Conservation (phyloP, 192 early-diverging fungal genomes). For the Pilobolus umbonatus region DNA sequence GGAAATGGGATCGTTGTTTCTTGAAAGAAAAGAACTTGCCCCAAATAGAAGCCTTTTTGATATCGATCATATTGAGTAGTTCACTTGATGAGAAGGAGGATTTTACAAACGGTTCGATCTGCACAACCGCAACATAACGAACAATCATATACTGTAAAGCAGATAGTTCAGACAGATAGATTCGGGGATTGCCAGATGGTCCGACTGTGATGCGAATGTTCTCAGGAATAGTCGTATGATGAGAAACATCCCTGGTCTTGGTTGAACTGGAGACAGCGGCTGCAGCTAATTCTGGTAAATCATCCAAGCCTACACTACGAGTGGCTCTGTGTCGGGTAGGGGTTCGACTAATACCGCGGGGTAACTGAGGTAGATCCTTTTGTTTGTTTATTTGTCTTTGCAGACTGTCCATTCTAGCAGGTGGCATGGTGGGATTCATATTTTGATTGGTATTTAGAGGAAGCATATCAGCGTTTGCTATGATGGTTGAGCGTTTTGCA, state of each 20-base stretch:
- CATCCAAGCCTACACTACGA: slow-evolving; percentile 13
- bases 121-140: slow-evolving; percentile 75
- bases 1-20: slow-evolving; percentile 30
- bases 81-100: slow-evolving; percentile 66
- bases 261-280: background rate
- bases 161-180: slow-evolving; percentile 60
- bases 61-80: slow-evolving; percentile 70
- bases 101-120: slow-evolving; percentile 68
- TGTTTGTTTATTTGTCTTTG: slow-evolving; percentile 6
- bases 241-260: too few relatives aligned
- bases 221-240: too few relatives aligned
- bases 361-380: slow-evolving; percentile 11
- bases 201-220: background rate
- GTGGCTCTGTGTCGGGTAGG: background rate
- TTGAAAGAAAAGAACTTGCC: slow-evolving; percentile 61
- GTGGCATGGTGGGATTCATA: background rate
- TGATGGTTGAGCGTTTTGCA: slow-evolving; percentile 24
- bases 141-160: slow-evolving; percentile 77
- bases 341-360: background rate
- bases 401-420: slow-evolving; percentile 22
- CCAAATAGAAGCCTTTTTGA: slow-evolving; percentile 76
- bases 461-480: slow-evolving; percentile 14
- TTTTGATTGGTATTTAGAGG: background rate
- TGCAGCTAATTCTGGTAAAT: slow-evolving; percentile 8
- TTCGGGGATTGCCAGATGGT: background rate